phyloP scores from a whole-genome alignment of 345 rosid species.

The Crucihimalaya himalaica region DNA sequence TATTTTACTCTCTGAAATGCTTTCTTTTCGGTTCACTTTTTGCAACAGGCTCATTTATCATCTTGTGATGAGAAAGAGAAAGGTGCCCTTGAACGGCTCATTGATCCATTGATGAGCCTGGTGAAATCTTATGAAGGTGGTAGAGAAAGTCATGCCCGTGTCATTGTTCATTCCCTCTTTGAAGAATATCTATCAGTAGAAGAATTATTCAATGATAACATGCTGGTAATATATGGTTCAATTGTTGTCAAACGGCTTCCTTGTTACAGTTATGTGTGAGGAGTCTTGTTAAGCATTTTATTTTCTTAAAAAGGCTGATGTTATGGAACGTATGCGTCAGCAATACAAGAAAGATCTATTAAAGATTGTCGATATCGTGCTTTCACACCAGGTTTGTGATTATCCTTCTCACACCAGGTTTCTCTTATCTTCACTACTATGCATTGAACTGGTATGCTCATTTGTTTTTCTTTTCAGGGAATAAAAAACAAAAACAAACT shows the following conservation, averaged over 20 bases:
- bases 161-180: constrained; percentile 93
- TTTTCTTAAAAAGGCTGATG: constrained; percentile 75
- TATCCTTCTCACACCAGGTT: background rate
- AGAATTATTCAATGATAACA: constrained; percentile 92
- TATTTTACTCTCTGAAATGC: constrained; percentile 12
- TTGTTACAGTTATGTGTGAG: background rate
- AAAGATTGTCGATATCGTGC: constrained; percentile 95
- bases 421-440: constrained; percentile 13
- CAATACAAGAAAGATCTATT: constrained; percentile 91
- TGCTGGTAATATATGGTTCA: constrained; percentile 55
- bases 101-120: constrained; percentile 92
- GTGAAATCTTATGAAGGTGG: constrained; percentile 99
- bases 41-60: constrained; percentile 69
- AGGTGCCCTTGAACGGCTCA: constrained; percentile 90
- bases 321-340: constrained; percentile 95
- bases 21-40: constrained; percentile 28
- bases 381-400: constrained; percentile 89
- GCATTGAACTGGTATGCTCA: constrained; percentile 9
- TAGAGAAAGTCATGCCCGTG: constrained; percentile 95
- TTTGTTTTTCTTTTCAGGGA: constrained; percentile 58
- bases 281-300: constrained; percentile 1
- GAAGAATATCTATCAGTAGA: constrained; percentile 94
- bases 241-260: background rate
- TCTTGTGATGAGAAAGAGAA: constrained; percentile 81
- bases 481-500: constrained; percentile 90